phyloP scores from a whole-genome alignment of 495 filamentous ascomycete species.

The Aspergillus cristatus region DNA sequence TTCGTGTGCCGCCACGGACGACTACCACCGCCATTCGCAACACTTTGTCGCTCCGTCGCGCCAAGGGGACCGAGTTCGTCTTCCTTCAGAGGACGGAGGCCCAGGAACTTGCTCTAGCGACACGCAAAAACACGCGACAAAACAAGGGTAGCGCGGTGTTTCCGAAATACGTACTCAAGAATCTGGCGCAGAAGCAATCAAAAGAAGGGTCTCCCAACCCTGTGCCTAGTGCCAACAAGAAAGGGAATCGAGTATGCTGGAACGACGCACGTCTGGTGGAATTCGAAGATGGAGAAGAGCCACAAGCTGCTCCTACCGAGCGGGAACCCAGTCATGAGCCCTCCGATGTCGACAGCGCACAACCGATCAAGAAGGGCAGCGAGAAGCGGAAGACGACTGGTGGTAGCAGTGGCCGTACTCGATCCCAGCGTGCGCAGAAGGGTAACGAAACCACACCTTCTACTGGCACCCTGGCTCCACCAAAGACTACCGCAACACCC shows the following conservation, averaged over 20 bases:
- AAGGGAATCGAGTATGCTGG: slow-evolving; percentile 24
- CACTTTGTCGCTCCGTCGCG: slow-evolving; percentile 45
- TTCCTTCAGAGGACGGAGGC: slow-evolving; percentile 48
- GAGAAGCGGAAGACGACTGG: slow-evolving; percentile 20
- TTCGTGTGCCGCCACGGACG: slow-evolving; percentile 18
- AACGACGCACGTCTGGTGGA: slow-evolving; percentile 33
- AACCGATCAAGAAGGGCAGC: slow-evolving; percentile 6
- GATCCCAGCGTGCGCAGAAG: slow-evolving; percentile 16
- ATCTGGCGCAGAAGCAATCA: slow-evolving; percentile 23
- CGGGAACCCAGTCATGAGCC: slow-evolving; percentile 10
- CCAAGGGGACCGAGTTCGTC: slow-evolving; percentile 46
- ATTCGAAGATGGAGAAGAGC: slow-evolving; percentile 19
- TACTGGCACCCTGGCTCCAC: slow-evolving; percentile 11
- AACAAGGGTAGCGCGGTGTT: slow-evolving; percentile 47
- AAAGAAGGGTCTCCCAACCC: slow-evolving; percentile 1
- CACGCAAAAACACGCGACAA: slow-evolving; percentile 46
- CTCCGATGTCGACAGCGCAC: slow-evolving; percentile 5
- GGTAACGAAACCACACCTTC: no score
- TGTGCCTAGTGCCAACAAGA: slow-evolving; percentile 4
- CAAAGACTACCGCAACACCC: slow-evolving; percentile 22
- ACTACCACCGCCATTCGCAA: slow-evolving; percentile 29
- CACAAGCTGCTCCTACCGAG: slow-evolving; percentile 1
- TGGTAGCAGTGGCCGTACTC: slow-evolving; percentile 18
- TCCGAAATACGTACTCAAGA: slow-evolving; percentile 37
- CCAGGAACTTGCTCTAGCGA: slow-evolving; percentile 46